Conservation (phyloP, 1,284 basidiomycete species). For the Laetiporus sulphureus region DNA sequence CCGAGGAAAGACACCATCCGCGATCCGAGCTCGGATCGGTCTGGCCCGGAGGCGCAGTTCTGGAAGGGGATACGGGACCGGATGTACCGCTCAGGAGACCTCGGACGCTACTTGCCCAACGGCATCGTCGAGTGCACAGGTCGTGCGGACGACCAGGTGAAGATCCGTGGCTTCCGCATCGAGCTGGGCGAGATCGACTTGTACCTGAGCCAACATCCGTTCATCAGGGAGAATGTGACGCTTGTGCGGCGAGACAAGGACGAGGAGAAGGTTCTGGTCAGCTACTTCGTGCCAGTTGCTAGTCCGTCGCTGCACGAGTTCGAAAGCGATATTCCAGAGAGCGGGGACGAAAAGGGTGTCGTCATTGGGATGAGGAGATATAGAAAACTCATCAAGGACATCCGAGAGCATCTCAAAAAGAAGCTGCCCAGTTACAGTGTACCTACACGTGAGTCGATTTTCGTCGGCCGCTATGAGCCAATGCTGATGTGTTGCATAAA, state of each 20-base stretch:
- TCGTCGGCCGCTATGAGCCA: not conserved
- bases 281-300: constrained; percentile 94
- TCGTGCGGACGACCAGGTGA: constrained; percentile 97
- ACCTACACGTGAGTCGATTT: constrained; percentile 59
- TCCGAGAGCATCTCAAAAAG: constrained; percentile 94
- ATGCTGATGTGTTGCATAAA: constrained; percentile 25
- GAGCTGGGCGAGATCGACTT: constrained; percentile 99
- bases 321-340: constrained; percentile 66
- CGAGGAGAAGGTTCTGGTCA: constrained; percentile 98
- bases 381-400: constrained; percentile 85
- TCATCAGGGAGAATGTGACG: constrained; percentile 95
- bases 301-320: constrained; percentile 67
- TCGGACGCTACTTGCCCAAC: constrained; percentile 91
- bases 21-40: constrained; percentile 46
- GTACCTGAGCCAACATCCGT: constrained; percentile 88
- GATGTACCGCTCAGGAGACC: constrained; percentile 97
- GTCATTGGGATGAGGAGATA: constrained; percentile 77
- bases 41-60: constrained; percentile 66
- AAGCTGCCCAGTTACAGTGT: constrained; percentile 94
- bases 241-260: constrained; percentile 97
- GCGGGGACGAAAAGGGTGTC: constrained; percentile 53
- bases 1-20: constrained; percentile 66
- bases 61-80: constrained; percentile 99
- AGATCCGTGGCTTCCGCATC: constrained; percentile 99
- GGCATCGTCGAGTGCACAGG: constrained; percentile 97